phyloP scores from a whole-genome alignment of 257 asterid genomes.

The Gentiana macrophylla region DNA sequence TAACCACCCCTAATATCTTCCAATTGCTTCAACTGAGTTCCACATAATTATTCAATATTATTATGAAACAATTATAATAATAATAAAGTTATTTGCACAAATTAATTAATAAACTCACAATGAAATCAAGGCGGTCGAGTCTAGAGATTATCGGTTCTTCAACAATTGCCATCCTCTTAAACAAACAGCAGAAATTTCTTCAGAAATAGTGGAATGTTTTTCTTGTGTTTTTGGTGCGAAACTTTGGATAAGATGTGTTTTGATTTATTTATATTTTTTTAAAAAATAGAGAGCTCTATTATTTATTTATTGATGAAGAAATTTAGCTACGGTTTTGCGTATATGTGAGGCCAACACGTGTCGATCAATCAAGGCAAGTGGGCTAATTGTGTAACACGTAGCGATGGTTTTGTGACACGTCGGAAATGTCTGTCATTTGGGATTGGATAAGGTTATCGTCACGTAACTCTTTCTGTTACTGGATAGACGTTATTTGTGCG shows the following conservation, averaged over 20 bases:
- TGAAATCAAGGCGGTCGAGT: conserved; percentile 45
- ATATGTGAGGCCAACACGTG: neutral
- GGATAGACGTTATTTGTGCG: no score
- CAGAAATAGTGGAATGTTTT: neutral
- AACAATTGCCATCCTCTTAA: conserved; percentile 12
- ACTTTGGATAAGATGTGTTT: neutral
- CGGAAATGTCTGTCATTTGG: no score
- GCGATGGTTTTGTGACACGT: neutral
- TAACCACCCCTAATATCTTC: conserved; percentile 28
- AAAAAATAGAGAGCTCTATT: neutral
- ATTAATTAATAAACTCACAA: conserved; percentile 20
- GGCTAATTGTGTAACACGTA: neutral
- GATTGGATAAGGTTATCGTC: no score
- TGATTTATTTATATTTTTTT: neutral
- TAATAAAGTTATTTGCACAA: neutral
- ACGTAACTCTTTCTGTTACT: no score
- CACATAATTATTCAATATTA: neutral
- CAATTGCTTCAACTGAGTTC: conserved; percentile 41
- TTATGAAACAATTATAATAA: neutral
- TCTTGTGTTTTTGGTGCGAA: neutral
- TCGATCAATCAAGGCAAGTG: neutral
- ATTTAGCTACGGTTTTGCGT: neutral
- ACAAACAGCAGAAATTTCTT: neutral
- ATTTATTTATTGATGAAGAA: neutral
- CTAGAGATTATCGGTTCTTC: conserved; percentile 65